Evolutionary conservation across 2,329 filamentous ascomycete species (phyloP).

Genomic region (Apiospora sp.): DNA sequence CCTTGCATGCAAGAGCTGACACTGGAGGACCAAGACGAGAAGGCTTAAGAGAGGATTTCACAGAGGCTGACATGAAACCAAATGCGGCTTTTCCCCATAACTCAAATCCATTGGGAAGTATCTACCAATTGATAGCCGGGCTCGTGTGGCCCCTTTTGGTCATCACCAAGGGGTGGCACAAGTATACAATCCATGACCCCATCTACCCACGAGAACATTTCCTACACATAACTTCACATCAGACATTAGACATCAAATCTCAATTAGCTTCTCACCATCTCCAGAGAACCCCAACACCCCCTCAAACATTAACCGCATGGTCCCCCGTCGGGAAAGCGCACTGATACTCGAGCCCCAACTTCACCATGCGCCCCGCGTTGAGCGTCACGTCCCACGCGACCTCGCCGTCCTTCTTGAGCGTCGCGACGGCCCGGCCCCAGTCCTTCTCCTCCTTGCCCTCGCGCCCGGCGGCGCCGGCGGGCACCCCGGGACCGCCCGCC

Average conservation of each 20-base stretch:
- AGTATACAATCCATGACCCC: not conserved
- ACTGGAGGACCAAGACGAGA: not conserved
- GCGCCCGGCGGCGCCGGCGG: constrained; percentile 44
- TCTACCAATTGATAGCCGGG: not conserved
- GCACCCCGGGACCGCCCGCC: constrained; percentile 46
- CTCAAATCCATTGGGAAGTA: not conserved
- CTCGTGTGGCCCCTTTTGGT: not conserved
- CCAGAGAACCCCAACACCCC: too few species aligned
- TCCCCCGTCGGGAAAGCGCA: constrained; percentile 63
- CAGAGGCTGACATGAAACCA: too few species aligned
- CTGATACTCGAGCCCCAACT: constrained; percentile 68
- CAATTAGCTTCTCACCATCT: too few species aligned
- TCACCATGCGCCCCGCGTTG: constrained; percentile 64
- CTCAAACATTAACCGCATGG: constrained; percentile 39
- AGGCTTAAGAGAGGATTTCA: not conserved
- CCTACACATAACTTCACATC: not conserved
- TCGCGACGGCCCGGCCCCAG: constrained; percentile 63
- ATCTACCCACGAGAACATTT: not conserved
- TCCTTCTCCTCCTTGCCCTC: constrained; percentile 45
- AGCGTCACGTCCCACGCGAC: constrained; percentile 66
- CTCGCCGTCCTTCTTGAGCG: constrained; percentile 64
- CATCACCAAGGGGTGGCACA: too few species aligned
- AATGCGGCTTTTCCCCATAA: too few species aligned
- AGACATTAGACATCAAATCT: not conserved
- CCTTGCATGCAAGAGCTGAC: not conserved